Base-by-base conservation (phyloP, 768 basidiomycete species). In the Pleurotus salmoneostramineus region DNA sequence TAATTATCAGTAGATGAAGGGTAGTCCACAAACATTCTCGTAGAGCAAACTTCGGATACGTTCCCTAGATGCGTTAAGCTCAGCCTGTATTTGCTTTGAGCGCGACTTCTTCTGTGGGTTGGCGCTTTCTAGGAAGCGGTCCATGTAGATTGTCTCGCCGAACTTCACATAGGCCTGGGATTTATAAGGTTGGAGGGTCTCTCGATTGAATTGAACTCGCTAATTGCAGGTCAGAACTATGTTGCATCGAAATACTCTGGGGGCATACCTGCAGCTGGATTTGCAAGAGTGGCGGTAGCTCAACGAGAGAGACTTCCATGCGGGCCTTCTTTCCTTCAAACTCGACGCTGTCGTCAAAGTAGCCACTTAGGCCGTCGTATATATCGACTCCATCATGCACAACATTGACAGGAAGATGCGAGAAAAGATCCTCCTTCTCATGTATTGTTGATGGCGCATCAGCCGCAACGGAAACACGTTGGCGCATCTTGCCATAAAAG, bases 121-220 rank as follows among this genome's bases (percentile, higher is more conserved):
- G 2, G 85, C 89, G 49, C 77, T 82, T 60, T 92, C 89, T 66
- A 96, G 75, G 76, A 95, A 99, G 11, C 97, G 87, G 70, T 97
- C 95, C 83, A 98, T 85, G 66, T 83, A 88, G 11, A 99, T 78
- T 7, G 84, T 89, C 70, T 95, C 91, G 14, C 80, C 85, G 67
- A 96, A 97, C 65, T 87, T 90, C 62, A 99, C 88, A 69, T 94
- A 96, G 3, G 93, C 94, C 66, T 99, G 96, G 4, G 92, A 94
- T 71, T 99, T 99, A 77, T 91, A 94, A 12, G 94, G 88, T 62
- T 95, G 91, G 56, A 93, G 79, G 0, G 90, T 93, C 63, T 93
- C 89, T 6, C 93, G 84, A 68, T 98, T 93, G 75, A 94, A 98
- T 79, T 96, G 94, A 3, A 94, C 95, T 58, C 95, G 78, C 93